Conservation (phyloP, 768 basidiomycete genomes). For the Thelephora ganbajun region DNA sequence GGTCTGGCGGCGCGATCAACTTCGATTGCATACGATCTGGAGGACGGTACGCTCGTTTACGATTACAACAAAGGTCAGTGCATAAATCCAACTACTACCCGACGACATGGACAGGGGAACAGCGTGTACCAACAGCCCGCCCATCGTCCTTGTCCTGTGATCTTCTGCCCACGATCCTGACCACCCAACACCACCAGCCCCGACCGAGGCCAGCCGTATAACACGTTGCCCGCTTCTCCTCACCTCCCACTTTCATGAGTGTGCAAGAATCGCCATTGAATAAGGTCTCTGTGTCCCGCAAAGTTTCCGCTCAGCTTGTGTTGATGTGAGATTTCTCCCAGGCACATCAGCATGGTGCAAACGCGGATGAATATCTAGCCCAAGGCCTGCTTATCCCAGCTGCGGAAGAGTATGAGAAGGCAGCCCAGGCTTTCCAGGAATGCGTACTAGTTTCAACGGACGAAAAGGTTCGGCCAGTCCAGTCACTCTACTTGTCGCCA, state of each 20-base stretch:
- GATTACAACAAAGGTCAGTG: too few species aligned
- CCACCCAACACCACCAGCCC: not conserved
- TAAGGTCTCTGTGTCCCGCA: not conserved
- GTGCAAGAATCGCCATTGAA: not conserved
- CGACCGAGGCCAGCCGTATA: too few species aligned
- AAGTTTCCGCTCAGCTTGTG: not conserved
- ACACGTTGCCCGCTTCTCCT: too few species aligned
- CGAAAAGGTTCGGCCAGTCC: slow-evolving; percentile 35
- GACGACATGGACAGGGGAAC: too few species aligned
- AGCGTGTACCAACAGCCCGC: too few species aligned
- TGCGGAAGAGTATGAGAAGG: slow-evolving; percentile 59
- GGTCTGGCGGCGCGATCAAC: not conserved
- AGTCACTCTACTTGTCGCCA: not conserved
- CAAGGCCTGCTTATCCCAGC: slow-evolving; percentile 62
- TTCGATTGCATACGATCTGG: too few species aligned
- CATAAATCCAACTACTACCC: too few species aligned
- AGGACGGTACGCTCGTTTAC: too few species aligned
- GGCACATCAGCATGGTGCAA: slow-evolving; percentile 76
- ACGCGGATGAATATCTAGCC: slow-evolving; percentile 57
- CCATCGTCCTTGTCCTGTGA: too few species aligned
- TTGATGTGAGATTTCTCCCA: slow-evolving; percentile 14
- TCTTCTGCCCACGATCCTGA: too few species aligned
- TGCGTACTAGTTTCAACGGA: slow-evolving; percentile 65
- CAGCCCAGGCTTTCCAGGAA: slow-evolving; percentile 60
- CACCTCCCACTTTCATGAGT: not conserved